Evolutionary conservation across 805 yeast genomes (phyloP).

Genomic region (Candida tammaniensis): DNA sequence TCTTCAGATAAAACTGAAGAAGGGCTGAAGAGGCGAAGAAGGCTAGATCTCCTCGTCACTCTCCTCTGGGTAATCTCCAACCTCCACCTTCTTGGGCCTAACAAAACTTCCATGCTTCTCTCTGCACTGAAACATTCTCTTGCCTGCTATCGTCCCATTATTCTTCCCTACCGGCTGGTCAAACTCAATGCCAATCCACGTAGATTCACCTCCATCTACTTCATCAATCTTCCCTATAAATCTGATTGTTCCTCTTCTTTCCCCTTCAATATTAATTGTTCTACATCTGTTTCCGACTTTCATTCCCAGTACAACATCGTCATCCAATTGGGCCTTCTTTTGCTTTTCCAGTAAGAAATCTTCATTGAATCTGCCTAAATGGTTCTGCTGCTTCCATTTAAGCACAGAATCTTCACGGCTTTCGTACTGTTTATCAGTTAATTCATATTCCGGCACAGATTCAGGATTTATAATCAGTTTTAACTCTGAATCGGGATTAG

Average conservation of each 20-base stretch:
- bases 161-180: constrained; percentile 88
- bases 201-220: constrained; percentile 46
- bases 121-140: constrained; percentile 54
- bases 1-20: too few species aligned
- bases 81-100: constrained; percentile 63
- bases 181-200: constrained; percentile 84
- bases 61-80: constrained; percentile 69
- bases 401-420: constrained; percentile 60
- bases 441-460: constrained; percentile 26
- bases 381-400: constrained; percentile 69
- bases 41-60: too few species aligned
- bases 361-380: constrained; percentile 74
- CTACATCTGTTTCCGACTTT: constrained; percentile 55
- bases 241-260: constrained; percentile 67
- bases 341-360: constrained; percentile 30
- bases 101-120: constrained; percentile 74
- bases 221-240: constrained; percentile 68
- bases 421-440: constrained; percentile 63
- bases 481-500: constrained; percentile 51
- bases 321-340: constrained; percentile 23
- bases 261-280: constrained; percentile 41
- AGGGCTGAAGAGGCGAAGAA: too few species aligned
- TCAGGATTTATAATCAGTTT: constrained; percentile 14
- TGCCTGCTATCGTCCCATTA: constrained; percentile 70
- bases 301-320: constrained; percentile 28